Conservation (phyloP, 306 rosid species). For the Morella rubra region DNA sequence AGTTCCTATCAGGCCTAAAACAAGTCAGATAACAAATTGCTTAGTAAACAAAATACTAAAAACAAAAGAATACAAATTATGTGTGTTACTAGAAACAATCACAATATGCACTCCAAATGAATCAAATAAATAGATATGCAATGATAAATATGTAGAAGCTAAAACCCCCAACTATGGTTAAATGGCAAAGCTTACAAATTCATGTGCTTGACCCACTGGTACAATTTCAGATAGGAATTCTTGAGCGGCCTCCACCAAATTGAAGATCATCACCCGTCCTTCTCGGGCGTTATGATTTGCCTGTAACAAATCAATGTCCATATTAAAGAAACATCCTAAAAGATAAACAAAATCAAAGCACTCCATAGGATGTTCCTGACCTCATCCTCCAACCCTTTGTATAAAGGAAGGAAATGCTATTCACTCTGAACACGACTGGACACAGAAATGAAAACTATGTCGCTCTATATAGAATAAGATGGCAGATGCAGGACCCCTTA, state of each 20-base stretch:
- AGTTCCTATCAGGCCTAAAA: not conserved
- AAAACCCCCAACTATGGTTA: slow-evolving; percentile 1
- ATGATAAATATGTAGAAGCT: not conserved
- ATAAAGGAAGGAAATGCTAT: not conserved
- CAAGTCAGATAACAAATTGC: not conserved
- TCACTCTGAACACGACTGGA: not conserved
- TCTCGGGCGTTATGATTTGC: slow-evolving; percentile 88
- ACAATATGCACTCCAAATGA: slow-evolving; percentile 1
- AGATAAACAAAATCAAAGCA: not conserved
- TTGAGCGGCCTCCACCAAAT: slow-evolving; percentile 97
- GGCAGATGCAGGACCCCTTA: not conserved
- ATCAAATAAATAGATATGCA: not conserved
- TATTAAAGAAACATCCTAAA: not conserved
- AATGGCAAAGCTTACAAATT: slow-evolving; percentile 48
- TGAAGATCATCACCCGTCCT: slow-evolving; percentile 90
- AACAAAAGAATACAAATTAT: slow-evolving; percentile 4
- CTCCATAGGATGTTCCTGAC: not conserved
- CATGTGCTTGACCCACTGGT: slow-evolving; percentile 54
- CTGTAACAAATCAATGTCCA: slow-evolving; percentile 39
- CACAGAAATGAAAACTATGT: slow-evolving; percentile 4
- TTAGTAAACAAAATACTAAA: not conserved
- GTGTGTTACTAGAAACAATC: slow-evolving; percentile 16
- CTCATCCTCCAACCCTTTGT: not conserved
- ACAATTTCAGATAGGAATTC: slow-evolving; percentile 85
- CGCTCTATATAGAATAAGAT: slow-evolving; percentile 12